A percentile compares a stretch with the other conserved stretches of the same genome.
Conservation (phyloP, 768 basidiomycete species). For the Trametopsis cervina region DNA sequence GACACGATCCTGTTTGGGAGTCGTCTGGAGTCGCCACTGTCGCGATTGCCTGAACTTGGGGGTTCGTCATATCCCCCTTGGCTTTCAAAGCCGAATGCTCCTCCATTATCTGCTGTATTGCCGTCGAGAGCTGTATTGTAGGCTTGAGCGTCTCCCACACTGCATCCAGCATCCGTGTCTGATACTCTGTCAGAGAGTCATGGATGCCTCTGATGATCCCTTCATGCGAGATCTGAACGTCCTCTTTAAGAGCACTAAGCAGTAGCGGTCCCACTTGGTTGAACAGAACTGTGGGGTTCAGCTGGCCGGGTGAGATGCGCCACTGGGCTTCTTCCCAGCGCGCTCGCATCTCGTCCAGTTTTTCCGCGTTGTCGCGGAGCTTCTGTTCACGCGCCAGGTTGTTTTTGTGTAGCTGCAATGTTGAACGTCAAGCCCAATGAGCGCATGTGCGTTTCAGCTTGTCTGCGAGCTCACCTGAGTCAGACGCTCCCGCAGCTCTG, state of each 20-base stretch:
- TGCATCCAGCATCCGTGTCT: neutral
- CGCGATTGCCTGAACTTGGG: too few relatives aligned
- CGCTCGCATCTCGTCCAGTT: neutral
- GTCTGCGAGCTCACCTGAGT: too few relatives aligned
- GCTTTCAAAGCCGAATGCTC: too few relatives aligned
- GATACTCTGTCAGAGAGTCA: neutral
- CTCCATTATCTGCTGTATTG: neutral
- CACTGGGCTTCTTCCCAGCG: neutral
- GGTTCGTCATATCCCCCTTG: too few relatives aligned
- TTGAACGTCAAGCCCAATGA: too few relatives aligned
- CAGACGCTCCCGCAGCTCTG: too few relatives aligned
- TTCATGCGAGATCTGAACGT: neutral
- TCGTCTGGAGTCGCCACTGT: too few relatives aligned
- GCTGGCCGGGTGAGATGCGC: neutral
- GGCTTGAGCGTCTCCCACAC: neutral
- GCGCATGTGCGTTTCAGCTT: too few relatives aligned
- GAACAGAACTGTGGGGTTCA: neutral
- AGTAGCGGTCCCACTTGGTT: neutral
- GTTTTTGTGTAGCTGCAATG: neutral
- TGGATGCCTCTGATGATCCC: neutral
- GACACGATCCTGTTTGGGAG: too few relatives aligned
- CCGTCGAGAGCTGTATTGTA: neutral
- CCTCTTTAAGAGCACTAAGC: neutral
- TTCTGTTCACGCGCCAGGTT: neutral
- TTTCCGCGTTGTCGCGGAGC: neutral